Conservation (phyloP, 2,329 filamentous ascomycete genomes). For the Aspergillus brunneoviolaceus region DNA sequence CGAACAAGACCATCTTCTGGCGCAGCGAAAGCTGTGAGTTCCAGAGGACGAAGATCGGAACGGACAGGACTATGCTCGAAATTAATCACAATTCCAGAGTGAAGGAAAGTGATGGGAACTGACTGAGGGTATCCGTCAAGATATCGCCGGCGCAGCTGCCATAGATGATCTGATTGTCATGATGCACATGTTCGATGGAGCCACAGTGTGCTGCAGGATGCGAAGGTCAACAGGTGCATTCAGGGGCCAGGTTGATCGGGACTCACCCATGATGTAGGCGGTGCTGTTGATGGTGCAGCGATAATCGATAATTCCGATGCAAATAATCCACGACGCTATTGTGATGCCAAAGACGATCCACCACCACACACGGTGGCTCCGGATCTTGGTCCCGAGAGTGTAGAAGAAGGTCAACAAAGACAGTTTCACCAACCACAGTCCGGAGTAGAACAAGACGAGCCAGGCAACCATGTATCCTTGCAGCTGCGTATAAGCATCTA, state of each 20-base stretch:
- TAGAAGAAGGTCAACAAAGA: constrained; percentile 22
- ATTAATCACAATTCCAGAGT: background rate
- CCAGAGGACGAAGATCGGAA: constrained; percentile 19
- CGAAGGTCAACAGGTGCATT: too few relatives aligned
- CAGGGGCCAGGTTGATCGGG: background rate
- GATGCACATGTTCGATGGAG: constrained; percentile 13
- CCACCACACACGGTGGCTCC: constrained; percentile 19
- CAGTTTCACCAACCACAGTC: constrained; percentile 19
- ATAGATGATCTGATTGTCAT: constrained; percentile 19
- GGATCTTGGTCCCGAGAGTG: constrained; percentile 16
- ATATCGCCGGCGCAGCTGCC: constrained; percentile 18
- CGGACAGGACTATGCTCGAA: constrained; percentile 15
- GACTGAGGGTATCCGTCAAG: constrained; percentile 20
- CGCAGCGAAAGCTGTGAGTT: background rate
- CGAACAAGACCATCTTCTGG: background rate
- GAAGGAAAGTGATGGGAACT: background rate
- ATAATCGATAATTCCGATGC: constrained; percentile 18
- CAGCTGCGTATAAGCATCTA: too few relatives aligned
- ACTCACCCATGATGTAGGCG: constrained; percentile 18
- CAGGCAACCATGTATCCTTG: constrained; percentile 4
- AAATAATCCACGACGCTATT: constrained; percentile 13
- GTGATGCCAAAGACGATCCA: constrained; percentile 16
- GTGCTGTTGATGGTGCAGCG: constrained; percentile 14
- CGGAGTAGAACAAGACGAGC: constrained; percentile 19
- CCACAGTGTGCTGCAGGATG: constrained; percentile 13